These are phyloP conservation scores for Gymnopilus junonius DNA, from an alignment of 768 basidiomycete species.

Conservation along the genomic window DNA sequence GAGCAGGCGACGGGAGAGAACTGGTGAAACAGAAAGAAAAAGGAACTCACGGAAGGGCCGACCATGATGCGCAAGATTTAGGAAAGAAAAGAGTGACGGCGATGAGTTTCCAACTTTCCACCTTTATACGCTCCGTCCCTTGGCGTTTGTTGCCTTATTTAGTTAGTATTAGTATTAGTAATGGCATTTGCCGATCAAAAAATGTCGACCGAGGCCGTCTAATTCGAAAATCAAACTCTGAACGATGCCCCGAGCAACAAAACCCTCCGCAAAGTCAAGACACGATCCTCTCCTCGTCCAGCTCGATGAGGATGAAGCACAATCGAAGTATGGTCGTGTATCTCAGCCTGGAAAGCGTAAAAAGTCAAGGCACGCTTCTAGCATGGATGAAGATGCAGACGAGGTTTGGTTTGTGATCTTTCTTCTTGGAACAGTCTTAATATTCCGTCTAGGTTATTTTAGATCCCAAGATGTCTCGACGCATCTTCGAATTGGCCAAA, in stretches of 20 bases:
- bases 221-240: conserved; percentile 8
- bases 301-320: conserved; percentile 76
- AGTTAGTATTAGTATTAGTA: too few species aligned
- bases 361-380: conserved; percentile 54
- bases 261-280: conserved; percentile 57
- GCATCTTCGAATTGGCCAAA: conserved; percentile 90
- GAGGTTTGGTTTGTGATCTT: conserved; percentile 45
- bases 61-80: neutral
- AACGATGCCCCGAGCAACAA: conserved; percentile 68
- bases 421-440: conserved; percentile 12
- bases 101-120: conserved; percentile 12
- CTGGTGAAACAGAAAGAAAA: neutral
- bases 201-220: conserved; percentile 14
- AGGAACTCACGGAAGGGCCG: conserved; percentile 21
- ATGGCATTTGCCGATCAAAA: conserved; percentile 28
- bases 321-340: conserved; percentile 79
- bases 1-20: neutral
- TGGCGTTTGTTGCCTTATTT: conserved; percentile 10
- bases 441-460: conserved; percentile 57
- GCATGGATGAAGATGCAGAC: conserved; percentile 60
- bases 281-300: conserved; percentile 91
- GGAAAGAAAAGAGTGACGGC: conserved; percentile 12
- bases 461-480: conserved; percentile 81
- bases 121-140: conserved; percentile 9
- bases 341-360: conserved; percentile 77